A percentile compares a stretch with the other conserved stretches of the same genome.
Conservation (phyloP, 345 rosid species). For the Sisymbrium altissimum region DNA sequence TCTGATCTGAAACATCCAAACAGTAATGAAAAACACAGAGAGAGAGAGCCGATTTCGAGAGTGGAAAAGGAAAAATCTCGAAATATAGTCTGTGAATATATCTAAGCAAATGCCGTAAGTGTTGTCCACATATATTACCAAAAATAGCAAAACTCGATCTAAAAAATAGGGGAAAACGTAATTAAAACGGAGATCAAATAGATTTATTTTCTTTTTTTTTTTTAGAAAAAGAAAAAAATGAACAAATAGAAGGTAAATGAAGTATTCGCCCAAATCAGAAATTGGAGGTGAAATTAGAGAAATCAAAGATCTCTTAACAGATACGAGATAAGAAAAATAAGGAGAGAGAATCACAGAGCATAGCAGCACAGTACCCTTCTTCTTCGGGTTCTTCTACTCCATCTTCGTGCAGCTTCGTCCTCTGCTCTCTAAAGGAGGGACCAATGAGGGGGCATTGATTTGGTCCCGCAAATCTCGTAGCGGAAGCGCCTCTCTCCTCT, state of each 20-base stretch:
- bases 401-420: not conserved
- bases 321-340: too few relatives aligned
- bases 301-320: too few relatives aligned
- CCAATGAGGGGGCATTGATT: conserved; percentile 26
- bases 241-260: too few relatives aligned
- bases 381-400: conserved; percentile 7
- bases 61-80: not conserved
- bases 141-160: conserved; percentile 36
- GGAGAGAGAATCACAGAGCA: not conserved
- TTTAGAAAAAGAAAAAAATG: too few relatives aligned
- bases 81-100: conserved; percentile 10
- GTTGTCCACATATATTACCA: not conserved
- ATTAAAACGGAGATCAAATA: not conserved
- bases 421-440: conserved; percentile 19
- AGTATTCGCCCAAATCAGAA: not conserved
- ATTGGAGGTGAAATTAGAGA: not conserved
- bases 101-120: not conserved
- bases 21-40: not conserved
- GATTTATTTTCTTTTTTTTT: too few relatives aligned
- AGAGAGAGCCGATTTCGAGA: not conserved
- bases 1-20: conserved; percentile 27
- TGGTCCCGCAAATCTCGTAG: conserved; percentile 41
- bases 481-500: conserved; percentile 32
- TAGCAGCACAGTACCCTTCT: conserved; percentile 13
- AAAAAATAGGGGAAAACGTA: conserved; percentile 25